phyloP scores from a whole-genome alignment of 768 basidiomycete genomes.

The Crassisporium funariophilum region DNA sequence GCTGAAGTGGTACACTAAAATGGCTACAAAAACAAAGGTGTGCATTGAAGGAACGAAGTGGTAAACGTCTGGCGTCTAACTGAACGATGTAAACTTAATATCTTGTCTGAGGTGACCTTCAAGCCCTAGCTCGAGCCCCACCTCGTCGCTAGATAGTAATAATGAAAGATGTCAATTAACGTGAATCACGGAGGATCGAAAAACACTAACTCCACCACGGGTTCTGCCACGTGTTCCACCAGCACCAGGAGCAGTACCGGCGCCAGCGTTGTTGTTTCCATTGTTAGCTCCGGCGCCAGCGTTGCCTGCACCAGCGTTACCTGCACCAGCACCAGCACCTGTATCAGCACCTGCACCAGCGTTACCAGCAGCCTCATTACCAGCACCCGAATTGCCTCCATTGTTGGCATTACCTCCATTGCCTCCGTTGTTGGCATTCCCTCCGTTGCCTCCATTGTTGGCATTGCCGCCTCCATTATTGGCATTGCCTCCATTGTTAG shows the following conservation, averaged over 20 bases:
- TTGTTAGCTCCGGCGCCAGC: slow-evolving; percentile 2
- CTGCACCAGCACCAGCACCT: slow-evolving; percentile 2
- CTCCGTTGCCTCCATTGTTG: not conserved
- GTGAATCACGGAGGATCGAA: no score
- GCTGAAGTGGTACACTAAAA: no score
- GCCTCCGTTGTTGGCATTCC: not conserved
- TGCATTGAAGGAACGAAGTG: no score
- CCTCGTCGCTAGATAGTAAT: no score
- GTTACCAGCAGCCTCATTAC: slow-evolving; percentile 8
- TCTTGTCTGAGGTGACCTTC: no score
- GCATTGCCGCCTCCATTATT: slow-evolving; percentile 2
- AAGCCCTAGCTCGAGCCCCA: no score
- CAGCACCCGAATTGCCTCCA: slow-evolving; percentile 11
- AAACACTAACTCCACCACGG: not conserved
- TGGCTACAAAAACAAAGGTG: no score
- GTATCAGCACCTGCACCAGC: slow-evolving; percentile 5
- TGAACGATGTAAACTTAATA: no score
- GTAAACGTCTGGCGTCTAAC: no score
- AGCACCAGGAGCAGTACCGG: slow-evolving; percentile 1
- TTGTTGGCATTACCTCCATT: slow-evolving; percentile 8
- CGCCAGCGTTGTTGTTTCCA: not conserved
- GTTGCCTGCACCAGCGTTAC: not conserved
- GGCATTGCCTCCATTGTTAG: no score
- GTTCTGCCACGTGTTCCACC: not conserved
- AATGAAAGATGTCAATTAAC: no score